Evolutionary conservation across 2,329 filamentous ascomycete species (phyloP).

Genomic region (Colletotrichum destructivum): DNA sequence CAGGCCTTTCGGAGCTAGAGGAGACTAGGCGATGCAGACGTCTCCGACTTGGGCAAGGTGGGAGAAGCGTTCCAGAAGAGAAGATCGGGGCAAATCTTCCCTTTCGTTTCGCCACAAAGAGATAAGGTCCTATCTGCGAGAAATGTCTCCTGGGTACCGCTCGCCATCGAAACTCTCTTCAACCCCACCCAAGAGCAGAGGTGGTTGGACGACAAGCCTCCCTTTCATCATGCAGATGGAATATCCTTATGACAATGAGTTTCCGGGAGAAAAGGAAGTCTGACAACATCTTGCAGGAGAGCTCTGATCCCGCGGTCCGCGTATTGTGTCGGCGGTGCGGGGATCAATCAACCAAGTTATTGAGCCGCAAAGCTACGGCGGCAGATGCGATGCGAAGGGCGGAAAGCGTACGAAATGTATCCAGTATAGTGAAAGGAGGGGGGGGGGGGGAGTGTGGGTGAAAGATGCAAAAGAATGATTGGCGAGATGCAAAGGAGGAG

Average conservation of each 20-base stretch:
- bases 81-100: neutral
- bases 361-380: slow-evolving; percentile 30
- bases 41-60: slow-evolving; percentile 26
- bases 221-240: slow-evolving; percentile 6
- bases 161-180: neutral
- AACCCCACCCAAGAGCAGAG: neutral
- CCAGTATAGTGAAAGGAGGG: neutral
- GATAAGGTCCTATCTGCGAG: slow-evolving; percentile 8
- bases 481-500: neutral
- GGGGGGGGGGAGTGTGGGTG: neutral
- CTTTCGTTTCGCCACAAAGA: slow-evolving; percentile 18
- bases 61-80: slow-evolving; percentile 38
- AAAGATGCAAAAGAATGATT: neutral
- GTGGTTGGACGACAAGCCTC: neutral
- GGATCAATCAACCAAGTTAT: neutral
- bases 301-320: neutral
- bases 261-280: neutral
- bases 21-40: slow-evolving; percentile 23
- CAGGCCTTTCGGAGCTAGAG: neutral
- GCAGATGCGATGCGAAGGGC: slow-evolving; percentile 14
- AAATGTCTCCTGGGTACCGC: neutral
- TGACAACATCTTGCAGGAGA: neutral
- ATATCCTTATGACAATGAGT: slow-evolving; percentile 5
- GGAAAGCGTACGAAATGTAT: slow-evolving; percentile 3
- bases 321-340: neutral